Base-by-base conservation (phyloP, 495 filamentous ascomycete genomes). In the Hypoxylon cercidicola region DNA sequence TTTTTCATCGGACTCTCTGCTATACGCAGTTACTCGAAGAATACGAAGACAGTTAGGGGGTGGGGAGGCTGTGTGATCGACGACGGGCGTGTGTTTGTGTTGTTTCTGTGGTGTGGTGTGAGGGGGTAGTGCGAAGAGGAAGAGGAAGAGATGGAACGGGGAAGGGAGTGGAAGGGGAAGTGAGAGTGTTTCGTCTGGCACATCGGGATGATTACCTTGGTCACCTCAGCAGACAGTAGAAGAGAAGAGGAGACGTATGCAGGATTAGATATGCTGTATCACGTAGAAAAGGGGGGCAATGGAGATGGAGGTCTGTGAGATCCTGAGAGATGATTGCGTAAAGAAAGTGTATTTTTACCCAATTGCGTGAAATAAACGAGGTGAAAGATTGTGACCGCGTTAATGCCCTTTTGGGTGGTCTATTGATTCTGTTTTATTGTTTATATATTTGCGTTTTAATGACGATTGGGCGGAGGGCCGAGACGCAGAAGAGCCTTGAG, bases 1-100 rank as follows among this genome's bases (percentile, higher is more conserved):
- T 56, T 62, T 63, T 63, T 63, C 60, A 56, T 63, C 19, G 60
- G 13, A 8, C 2, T 50, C 60, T 45, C 16, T 32, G 52, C 52
- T 50, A n/a, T 25, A 51, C 32, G 60, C 52, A 56, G 43, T n/a
- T 51, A 50, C 43, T 48, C 35, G 44, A 56, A 63, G 60, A 63
- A 63, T 51, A 63, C 50, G 37, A 32, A n/a, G 5, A n/a, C 13
- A 47, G 32, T 1, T 21, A 45, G 43, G 12, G 43, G 18, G 20
- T 1, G 18, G 43, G 20, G 16, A 45, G 10, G 12, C 2, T 4
- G 39, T 41, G 39, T 41, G 15, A n/a, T 41, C 9, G 5, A 41
- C 8, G n/a, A 4, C 16, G 2, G 34, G 13, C 11, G n/a, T 41
- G n/a, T 15, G 13, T 12, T 15, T 41, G 39, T 41, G 16, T 15